Evolutionary conservation across 495 filamentous ascomycete species (phyloP), one percentile per base, ranked within the genome.

Genomic region (Trichocladium uniseriatum): DNA sequence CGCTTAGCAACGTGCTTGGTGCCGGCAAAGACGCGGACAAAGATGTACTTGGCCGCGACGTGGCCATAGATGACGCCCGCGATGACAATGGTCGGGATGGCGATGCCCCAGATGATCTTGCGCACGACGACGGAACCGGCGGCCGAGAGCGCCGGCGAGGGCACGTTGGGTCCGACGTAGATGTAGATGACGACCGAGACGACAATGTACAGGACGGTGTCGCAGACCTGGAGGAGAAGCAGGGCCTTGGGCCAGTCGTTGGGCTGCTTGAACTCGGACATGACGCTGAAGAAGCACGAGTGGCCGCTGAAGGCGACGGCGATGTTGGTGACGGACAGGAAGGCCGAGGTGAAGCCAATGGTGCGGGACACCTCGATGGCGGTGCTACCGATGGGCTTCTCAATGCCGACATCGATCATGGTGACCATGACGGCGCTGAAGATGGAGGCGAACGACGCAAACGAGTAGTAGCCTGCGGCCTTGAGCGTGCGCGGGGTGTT

Each of bases 71-170:
- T 78, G 5, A 84, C 79, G 38, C 81, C 79, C 1, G 75, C 72
- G 31, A 82, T 67, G 24, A 81, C 63, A 43, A 84, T 78, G 14
- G 81, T 84, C 1, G 83, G 83, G 11, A 81, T 72, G 27, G 83
- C 81, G 53, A 86, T 68, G 8, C 81, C 82, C 56, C 80, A 87
- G 6, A 80, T 77, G 34, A 82, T 65, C 58, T 81, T 83, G 79
- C 15, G 72, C 7, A 56, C 43, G 0, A 47, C 19, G 34, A 6
- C 11, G 6, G 53, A 56, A 11, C 48, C 53, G 40, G 53, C 53
- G 43, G 53, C 53, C 13, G 53, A 56, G 22, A 56, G 49, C 2
- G 53, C 53, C n/a, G 53, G 53, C 15, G 53, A 76, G 0, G 64
- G 55, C 9, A 86, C 82, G 27, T 64, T 47, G 3, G 65, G 63